Evolutionary conservation across 2,329 filamentous ascomycete species (phyloP), one percentile per base, ranked within the genome.

Genomic region (Microdochium paspali): DNA sequence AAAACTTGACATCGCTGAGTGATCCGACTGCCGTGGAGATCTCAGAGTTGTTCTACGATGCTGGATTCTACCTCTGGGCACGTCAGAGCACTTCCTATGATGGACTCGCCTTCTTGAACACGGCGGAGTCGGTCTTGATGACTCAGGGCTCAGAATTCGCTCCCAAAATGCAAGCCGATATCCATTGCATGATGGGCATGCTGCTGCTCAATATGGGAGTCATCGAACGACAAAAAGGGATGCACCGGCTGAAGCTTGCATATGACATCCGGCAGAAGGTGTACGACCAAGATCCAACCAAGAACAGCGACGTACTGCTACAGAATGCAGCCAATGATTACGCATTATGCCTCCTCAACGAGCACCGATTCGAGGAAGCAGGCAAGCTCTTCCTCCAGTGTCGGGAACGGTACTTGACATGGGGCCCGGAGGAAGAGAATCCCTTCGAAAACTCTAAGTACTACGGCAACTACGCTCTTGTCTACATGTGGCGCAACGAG

Each of bases 391-490:
- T 51, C 18, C 20, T 23, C 6, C n/a, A 32, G 7, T 54, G 51
- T 35, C 47, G 45, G 10, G 21, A 49, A 2, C 47, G 45, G 9
- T 56, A 54, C 44, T 44, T 46, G 7, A 28, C 10, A 2, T 55
- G 53, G 53, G 52, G 48, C n/a, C 21, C 49, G 2, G 51, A 52
- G 30, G 48, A 51, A 1, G 44, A 51, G 23, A 48, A 49, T 23
- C 53, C 54, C 3, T 56, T 51, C 24, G 54, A 56, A 46, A 52
- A 56, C 45, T 49, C 51, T 28, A 56, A 56, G 44, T 56, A 54
- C 43, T 54, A 56, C 45, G 43, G 47, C 46, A 51, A 53, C 44
- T 45, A 47, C 42, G 47, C 49, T 10, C 21, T 50, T 2, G 49
- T 53, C n/a, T 47, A 24, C 26, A 48, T 53, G 44, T 51, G 49